Percentiles rank a stretch among this genome's conserved stretches.
phyloP scores from a whole-genome alignment of 176 grass and related monocot genomes.

The Phyllostachys edulis region DNA sequence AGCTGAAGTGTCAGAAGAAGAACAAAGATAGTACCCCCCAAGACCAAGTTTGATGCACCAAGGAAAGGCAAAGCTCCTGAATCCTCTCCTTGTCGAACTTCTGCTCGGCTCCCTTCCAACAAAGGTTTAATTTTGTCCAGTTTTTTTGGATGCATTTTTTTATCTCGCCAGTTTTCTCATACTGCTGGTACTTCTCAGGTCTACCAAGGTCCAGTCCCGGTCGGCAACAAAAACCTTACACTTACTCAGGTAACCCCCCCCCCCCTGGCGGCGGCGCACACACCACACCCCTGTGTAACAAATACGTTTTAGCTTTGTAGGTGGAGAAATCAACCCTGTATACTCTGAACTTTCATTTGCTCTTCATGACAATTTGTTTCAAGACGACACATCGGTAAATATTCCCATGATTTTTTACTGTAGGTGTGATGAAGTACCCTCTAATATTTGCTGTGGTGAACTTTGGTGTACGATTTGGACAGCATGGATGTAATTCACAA shows the following conservation, averaged over 20 bases:
- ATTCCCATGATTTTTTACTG: background rate
- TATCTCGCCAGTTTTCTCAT: background rate
- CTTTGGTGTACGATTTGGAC: conserved; percentile 38
- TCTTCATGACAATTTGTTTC: conserved; percentile 44
- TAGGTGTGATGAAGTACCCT: background rate
- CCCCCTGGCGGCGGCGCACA: too few relatives aligned
- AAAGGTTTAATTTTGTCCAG: conserved; percentile 28
- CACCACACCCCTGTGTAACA: background rate
- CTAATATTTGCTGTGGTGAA: background rate
- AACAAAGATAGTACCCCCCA: conserved; percentile 7
- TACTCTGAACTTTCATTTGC: conserved; percentile 41
- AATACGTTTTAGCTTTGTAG: conserved; percentile 14
- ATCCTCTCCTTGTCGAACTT: background rate
- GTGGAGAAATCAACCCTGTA: conserved; percentile 49
- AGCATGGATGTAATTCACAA: conserved; percentile 37
- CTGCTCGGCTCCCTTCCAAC: background rate
- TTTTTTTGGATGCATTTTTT: background rate
- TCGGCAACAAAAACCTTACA: conserved; percentile 1
- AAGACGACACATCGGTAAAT: conserved; percentile 16
- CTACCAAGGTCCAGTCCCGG: background rate
- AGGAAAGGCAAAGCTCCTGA: conserved; percentile 13
- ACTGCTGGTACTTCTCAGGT: conserved; percentile 1
- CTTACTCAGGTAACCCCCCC: background rate
- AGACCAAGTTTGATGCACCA: conserved; percentile 22
- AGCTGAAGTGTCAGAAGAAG: conserved; percentile 24